Base-by-base conservation (phyloP, 768 basidiomycete species). In the Dendrothele bispora region DNA sequence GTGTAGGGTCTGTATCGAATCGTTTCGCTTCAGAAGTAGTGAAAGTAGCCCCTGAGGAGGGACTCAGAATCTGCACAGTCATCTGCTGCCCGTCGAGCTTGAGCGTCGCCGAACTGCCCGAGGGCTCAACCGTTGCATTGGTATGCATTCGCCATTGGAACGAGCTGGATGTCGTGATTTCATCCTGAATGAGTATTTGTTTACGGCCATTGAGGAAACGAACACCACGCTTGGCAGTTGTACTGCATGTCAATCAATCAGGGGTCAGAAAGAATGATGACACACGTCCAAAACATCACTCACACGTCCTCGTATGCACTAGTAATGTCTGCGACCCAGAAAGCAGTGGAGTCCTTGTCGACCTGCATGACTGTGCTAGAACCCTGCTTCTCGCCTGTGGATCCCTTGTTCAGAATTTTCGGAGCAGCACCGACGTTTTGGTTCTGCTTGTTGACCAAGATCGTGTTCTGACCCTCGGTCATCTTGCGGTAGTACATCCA, bases 401-500 rank as follows among this genome's bases (percentile, higher is more conserved):
- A 61, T 6, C 62, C 74, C 54, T 76, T 82, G 29, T 73, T 72
- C n/a, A 74, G 74, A 18, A 52, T 44, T 15, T 70, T 80, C 0
- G 92, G 88, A 4, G 78, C 72, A 17, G 79, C 81, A 15, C 70
- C 63, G 38, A 97, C 90, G 50, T 84, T 77, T 69, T 99, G 97
- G 71, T 98, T 98, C 26, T 68, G 61, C 52, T 73, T 70, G 56
- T 78, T 78, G 55, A 98, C 76, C 44, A 95, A 60, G 53, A 99
- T 75, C 5, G 93, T 94, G 73, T 98, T 99, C 73, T 99, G 97
- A 2, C 97, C 97, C 68, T 95, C 92, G 4, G 95, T 97, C 70
- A 85, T 83, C 77, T 95, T 98, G 62, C 95, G 80, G 76, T 97
- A 99, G 72, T 97, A 98, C 52, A 79, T 58, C 95, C 94, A 98